Evolutionary conservation across 1,284 basidiomycete genomes (phyloP), one percentile per base, ranked within the genome.

Genomic region (Bondarzewia mesenterica): DNA sequence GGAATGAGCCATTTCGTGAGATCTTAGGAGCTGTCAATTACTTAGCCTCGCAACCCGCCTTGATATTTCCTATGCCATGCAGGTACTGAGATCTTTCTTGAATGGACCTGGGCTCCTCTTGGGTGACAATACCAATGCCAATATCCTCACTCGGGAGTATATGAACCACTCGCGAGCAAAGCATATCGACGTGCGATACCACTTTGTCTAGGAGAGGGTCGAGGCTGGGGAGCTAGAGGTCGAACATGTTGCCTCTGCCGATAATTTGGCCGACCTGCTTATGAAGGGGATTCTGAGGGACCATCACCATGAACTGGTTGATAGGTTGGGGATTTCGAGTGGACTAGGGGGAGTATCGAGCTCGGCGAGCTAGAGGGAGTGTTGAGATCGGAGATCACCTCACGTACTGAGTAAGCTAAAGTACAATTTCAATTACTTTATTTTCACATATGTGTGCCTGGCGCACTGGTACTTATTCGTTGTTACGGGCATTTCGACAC

Each of bases 121-220:
- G 26, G 46, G 47, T 7, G 63, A 70, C 53, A 69, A 69, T 52
- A 50, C 60, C 22, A 49, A 59, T 0, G 60, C 62, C 10, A 60
- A 70, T 23, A 39, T 50, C 6, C 44, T 70, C 0, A 52, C 61
- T 5, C 40, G 56, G 4, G 60, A 66, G 25, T 60, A 62, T 0
- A 47, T 58, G 1, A 56, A 42, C 15, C 60, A 62, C 37, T 27
- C 52, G 0, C 41, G 54, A 3, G 56, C 59, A 8, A 69, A 69
- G 44, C 66, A 71, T 48, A 67, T 71, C 26, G 54, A 65, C 27
- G 54, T 69, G 4, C 46, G 46, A 2, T 53, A 60, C 44, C 68
- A 69, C 49, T 61, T 57, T 22, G 14, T 45, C 1, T 7, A 20
- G 14, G 14, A 45, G 5, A n/a, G 8, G 16, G n/a, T 45, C 20